Evolutionary conservation across 768 basidiomycete genomes (phyloP), one percentile per base, ranked within the genome.

Genomic region (Inosperma sp.): DNA sequence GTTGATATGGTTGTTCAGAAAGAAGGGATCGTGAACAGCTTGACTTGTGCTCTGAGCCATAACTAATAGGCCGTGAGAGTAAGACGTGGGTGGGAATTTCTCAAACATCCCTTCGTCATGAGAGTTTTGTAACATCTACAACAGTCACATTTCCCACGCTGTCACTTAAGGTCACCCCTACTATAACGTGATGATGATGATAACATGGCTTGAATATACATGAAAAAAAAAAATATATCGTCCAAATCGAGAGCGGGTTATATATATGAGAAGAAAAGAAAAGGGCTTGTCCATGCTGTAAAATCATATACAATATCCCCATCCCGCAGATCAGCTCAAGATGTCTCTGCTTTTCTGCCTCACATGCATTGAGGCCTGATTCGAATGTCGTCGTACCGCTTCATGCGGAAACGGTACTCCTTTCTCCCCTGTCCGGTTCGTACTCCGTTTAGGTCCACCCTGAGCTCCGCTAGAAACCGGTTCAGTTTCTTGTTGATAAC

Each of bases 341-440:
- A 30, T 45, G 12, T 44, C 43, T 17, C 43, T 6, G 34, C 46
- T 48, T 48, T 37, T 48, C 25, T 34, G 47, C 35, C 47, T 19
- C 19, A 34, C 17, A 26, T 48, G 30, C n/a, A 30, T 23, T 48
- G 48, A 50, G 19, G 50, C 36, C 26, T 41, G 31, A 23, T 47
- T 34, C 31, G 19, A 52, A 30, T 59, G 60, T 33, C 59, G 60
- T 25, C 58, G 58, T 29, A 57, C 65, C 48, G 63, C 65, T 39
- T 70, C 63, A 51, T 74, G 72, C 26, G 83, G 83, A 65, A 85
- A 85, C 17, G 83, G 83, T 42, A 85, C 80, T 14, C 68, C 72
- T 9, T 70, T 62, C 30, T 57, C 56, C 30, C 60, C 49, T 51
- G 59, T 55, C 30, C 62, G 53, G 25, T 66, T 65, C 35, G 72